Evolutionary conservation across 2,329 filamentous ascomycete genomes (phyloP), one percentile per base, ranked within the genome.

Genomic region (Massarina eburnea): DNA sequence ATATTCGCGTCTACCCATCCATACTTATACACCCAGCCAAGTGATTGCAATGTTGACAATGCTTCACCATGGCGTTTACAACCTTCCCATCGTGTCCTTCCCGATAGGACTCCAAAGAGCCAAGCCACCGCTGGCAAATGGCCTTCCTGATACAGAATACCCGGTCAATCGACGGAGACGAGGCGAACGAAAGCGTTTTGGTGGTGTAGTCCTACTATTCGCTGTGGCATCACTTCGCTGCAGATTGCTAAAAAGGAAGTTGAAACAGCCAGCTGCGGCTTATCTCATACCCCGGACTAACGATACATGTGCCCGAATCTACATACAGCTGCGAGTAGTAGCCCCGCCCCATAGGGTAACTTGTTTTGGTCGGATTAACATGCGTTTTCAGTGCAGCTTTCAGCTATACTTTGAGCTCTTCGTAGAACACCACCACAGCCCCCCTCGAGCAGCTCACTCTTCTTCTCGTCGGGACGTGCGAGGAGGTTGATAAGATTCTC

Each of bases 11-110:
- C 21, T 30, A 29, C 9, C 10, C 33, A 27, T 32, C 26, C 37
- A 43, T 55, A 55, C 49, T 59, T 59, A 58, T 61, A 61, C 34
- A 41, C 20, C 24, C 14, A 24, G 48, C 14, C 27, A 30, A 14
- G 27, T 4, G 12, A 8, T 30, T 30, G 12, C 7, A 8, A 14
- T 30, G n/a, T 8, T 4, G 27, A 30, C 27, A 30, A 8, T 14
- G 27, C 27, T 30, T 30, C 27, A 14, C 5, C 19, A 24, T 33
- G 3, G 27, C n/a, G 15, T 34, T 45, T 37, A 36, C 41, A 46
- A 53, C 52, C 49, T 52, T 40, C 49, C 52, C 34, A 34, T 50
- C 47, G 18, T 34, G 49, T 47, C 21, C 10, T 30, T 21, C 15
- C 19, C 35, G 46, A 29, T 35, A 42, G 26, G 36, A 37, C 24